A percentile compares a stretch with the other conserved stretches of the same genome.
Conservation (phyloP, 1,284 basidiomycete genomes). For the Boletus holoroseus region DNA sequence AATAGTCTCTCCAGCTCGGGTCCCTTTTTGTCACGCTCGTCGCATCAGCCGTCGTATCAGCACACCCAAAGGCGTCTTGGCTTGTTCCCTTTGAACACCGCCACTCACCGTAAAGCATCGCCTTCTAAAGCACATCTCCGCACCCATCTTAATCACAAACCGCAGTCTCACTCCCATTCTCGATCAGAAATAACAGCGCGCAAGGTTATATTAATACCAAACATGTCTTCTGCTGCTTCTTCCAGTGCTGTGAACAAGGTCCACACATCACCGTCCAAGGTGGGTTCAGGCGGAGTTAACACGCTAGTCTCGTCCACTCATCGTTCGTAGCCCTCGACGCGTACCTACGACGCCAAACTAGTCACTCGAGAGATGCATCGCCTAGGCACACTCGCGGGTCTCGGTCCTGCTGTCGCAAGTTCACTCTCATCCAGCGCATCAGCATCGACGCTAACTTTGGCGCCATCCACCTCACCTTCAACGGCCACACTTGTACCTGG, state of each 20-base stretch:
- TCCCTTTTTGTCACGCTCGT: slow-evolving; percentile 12
- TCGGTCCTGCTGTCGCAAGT: slow-evolving; percentile 37
- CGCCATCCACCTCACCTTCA: slow-evolving; percentile 27
- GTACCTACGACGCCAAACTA: slow-evolving; percentile 67
- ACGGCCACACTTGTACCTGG: slow-evolving; percentile 21
- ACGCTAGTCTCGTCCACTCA: slow-evolving; percentile 4
- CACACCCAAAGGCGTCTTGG: slow-evolving; percentile 17
- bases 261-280: slow-evolving; percentile 66
- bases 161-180: slow-evolving; percentile 13
- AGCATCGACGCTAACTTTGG: slow-evolving; percentile 33
- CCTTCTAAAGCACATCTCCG: slow-evolving; percentile 7
- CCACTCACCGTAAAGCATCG: slow-evolving; percentile 14
- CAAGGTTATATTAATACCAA: slow-evolving; percentile 9
- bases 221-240: slow-evolving; percentile 28
- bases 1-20: slow-evolving; percentile 8
- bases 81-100: slow-evolving; percentile 23
- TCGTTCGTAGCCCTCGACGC: slow-evolving; percentile 45
- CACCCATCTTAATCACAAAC: slow-evolving; percentile 11
- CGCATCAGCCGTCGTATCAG: slow-evolving; percentile 12
- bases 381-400: slow-evolving; percentile 53
- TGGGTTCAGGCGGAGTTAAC: slow-evolving; percentile 32
- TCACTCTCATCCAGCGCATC: slow-evolving; percentile 39
- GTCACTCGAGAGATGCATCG: slow-evolving; percentile 76
- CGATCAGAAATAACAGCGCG: slow-evolving; percentile 17
- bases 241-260: slow-evolving; percentile 27